A percentile compares a stretch with the other conserved stretches of the same genome.
Conservation (phyloP, 495 filamentous ascomycete genomes). For the Tetracladium marchalianum region DNA sequence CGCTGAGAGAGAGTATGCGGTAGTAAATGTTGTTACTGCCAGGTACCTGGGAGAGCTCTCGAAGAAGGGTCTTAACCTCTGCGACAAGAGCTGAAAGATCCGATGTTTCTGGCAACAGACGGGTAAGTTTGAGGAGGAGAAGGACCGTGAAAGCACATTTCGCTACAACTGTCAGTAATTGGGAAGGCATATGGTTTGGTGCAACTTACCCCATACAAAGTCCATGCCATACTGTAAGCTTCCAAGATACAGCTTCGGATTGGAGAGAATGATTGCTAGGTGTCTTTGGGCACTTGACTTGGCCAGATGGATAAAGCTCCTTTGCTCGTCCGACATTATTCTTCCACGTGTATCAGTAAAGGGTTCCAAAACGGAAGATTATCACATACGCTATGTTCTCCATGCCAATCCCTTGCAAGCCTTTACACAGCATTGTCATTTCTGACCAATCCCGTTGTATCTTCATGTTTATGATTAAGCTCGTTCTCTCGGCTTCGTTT, state of each 20-base stretch:
- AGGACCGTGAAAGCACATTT: conserved; percentile 45
- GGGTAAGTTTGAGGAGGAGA: conserved; percentile 38
- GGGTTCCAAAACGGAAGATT: neutral
- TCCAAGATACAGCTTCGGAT: conserved; percentile 34
- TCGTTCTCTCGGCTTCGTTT: conserved; percentile 25
- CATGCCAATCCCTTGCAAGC: conserved; percentile 34
- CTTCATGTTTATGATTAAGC: conserved; percentile 27
- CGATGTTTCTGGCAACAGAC: conserved; percentile 33
- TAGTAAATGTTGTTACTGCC: conserved; percentile 29
- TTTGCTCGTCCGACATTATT: conserved; percentile 32
- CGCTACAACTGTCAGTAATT: conserved; percentile 11
- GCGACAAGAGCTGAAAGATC: conserved; percentile 31
- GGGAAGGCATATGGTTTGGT: neutral
- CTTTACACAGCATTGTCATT: conserved; percentile 40
- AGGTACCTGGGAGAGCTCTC: conserved; percentile 30
- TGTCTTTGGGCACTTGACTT: conserved; percentile 40
- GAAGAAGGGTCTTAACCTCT: conserved; percentile 32
- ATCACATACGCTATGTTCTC: conserved; percentile 30
- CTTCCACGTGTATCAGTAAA: conserved; percentile 2
- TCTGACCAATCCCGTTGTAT: conserved; percentile 39
- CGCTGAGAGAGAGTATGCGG: conserved; percentile 26
- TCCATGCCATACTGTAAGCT: conserved; percentile 44
- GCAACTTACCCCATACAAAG: conserved; percentile 36
- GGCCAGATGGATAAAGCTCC: conserved; percentile 31
- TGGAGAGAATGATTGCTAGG: conserved; percentile 32